Evolutionary conservation across 2,329 filamentous ascomycete species (phyloP).

Genomic region (Ceratocystis ficicola): DNA sequence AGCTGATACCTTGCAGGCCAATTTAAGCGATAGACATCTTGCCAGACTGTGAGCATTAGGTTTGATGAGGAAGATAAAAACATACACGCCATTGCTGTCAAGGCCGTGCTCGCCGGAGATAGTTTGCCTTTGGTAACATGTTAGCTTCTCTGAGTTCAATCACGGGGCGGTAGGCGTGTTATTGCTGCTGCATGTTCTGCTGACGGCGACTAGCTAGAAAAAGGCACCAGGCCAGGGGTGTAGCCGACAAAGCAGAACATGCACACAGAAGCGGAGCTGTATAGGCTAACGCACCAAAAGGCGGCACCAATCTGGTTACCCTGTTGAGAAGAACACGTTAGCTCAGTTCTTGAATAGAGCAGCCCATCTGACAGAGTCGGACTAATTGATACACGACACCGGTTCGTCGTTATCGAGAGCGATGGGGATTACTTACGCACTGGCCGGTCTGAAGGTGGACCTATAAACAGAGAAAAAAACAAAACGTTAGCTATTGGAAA

Average conservation of each 20-base stretch:
- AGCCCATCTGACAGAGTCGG: not conserved
- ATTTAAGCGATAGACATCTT: no score
- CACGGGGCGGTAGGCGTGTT: not conserved
- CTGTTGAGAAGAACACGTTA: slow-evolving; percentile 41
- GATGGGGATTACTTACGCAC: slow-evolving; percentile 55
- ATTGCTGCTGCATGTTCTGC: not conserved
- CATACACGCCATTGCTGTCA: slow-evolving; percentile 90
- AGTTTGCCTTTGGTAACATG: slow-evolving; percentile 48
- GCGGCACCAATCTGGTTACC: slow-evolving; percentile 99
- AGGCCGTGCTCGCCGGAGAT: slow-evolving; percentile 91
- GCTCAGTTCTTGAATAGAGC: slow-evolving; percentile 22
- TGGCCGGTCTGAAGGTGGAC: slow-evolving; percentile 99
- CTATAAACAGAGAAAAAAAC: slow-evolving; percentile 46
- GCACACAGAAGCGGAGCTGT: not conserved
- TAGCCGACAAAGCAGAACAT: not conserved
- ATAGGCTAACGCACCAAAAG: slow-evolving; percentile 62
- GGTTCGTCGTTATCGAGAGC: not conserved
- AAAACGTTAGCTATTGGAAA: slow-evolving; percentile 18
- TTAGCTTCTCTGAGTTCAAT: slow-evolving; percentile 29
- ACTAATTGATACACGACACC: slow-evolving; percentile 19
- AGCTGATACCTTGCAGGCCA: not conserved
- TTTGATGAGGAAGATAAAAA: slow-evolving; percentile 26
- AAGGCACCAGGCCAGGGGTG: not conserved
- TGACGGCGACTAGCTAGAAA: not conserved
- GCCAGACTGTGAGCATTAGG: not conserved